These are phyloP conservation scores for Quercus gilva DNA, from an alignment of 306 rosid genomes.

Conservation along the genomic window DNA sequence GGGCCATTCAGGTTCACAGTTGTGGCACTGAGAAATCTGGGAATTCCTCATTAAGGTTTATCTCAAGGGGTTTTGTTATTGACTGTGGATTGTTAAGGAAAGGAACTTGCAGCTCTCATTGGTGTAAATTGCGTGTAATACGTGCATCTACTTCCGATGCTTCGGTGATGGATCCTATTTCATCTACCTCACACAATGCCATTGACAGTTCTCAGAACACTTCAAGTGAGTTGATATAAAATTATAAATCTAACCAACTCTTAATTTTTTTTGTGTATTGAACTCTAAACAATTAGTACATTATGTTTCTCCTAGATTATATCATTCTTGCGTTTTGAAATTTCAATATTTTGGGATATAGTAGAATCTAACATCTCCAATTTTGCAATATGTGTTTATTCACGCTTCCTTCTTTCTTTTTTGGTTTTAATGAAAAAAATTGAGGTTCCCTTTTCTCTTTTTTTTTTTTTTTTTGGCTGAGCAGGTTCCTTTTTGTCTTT, in stretches of 20 bases:
- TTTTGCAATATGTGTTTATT: too few relatives aligned
- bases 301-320: too few relatives aligned
- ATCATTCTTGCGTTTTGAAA: too few relatives aligned
- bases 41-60: constrained; percentile 38
- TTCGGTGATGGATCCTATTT: constrained; percentile 65
- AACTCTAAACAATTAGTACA: too few relatives aligned
- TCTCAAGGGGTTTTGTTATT: constrained; percentile 38
- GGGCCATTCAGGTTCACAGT: constrained; percentile 43
- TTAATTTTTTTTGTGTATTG: too few relatives aligned
- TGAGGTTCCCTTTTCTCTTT: background rate
- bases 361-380: too few relatives aligned
- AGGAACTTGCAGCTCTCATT: constrained; percentile 26
- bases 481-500: background rate
- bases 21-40: constrained; percentile 29
- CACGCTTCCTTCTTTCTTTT: too few relatives aligned
- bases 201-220: constrained; percentile 53
- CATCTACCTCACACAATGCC: constrained; percentile 55
- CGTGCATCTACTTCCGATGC: constrained; percentile 63
- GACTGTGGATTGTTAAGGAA: constrained; percentile 43
- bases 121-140: constrained; percentile 31
- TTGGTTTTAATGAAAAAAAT: too few relatives aligned
- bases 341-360: too few relatives aligned
- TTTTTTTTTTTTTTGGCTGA: too few relatives aligned
- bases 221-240: constrained; percentile 50
- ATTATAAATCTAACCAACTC: background rate